These are phyloP conservation scores for Epicoccum sorghinum DNA, from an alignment of 2,329 filamentous ascomycete species.

Conservation along the genomic window DNA sequence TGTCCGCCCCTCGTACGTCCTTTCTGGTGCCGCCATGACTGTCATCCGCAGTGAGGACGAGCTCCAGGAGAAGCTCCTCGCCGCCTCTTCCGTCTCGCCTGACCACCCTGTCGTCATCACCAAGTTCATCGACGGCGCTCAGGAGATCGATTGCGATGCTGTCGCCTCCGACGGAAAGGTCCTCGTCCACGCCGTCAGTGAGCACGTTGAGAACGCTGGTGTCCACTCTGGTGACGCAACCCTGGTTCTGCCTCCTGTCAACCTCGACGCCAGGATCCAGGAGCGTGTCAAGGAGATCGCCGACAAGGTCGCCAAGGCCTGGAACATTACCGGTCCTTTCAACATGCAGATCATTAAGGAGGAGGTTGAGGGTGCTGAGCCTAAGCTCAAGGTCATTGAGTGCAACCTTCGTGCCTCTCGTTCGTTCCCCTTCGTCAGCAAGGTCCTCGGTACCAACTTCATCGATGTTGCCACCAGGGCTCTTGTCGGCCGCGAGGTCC, in stretches of 20 bases:
- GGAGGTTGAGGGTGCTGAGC: slow-evolving; percentile 73
- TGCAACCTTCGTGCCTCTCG: slow-evolving; percentile 97
- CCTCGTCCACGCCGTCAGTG: slow-evolving; percentile 87
- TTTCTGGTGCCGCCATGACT: slow-evolving; percentile 98
- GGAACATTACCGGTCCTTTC: slow-evolving; percentile 97
- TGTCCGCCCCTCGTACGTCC: slow-evolving; percentile 91
- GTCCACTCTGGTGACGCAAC: slow-evolving; percentile 98
- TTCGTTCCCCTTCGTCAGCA: slow-evolving; percentile 98
- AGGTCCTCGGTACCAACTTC: slow-evolving; percentile 95
- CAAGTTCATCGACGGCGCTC: slow-evolving; percentile 95
- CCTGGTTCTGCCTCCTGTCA: slow-evolving; percentile 84
- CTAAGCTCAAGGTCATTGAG: slow-evolving; percentile 92
- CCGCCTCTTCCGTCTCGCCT: slow-evolving; percentile 86
- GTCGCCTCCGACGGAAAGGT: slow-evolving; percentile 87
- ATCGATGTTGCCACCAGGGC: slow-evolving; percentile 95
- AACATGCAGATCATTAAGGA: slow-evolving; percentile 99
- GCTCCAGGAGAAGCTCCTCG: slow-evolving; percentile 92
- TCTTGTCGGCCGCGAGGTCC: slow-evolving; percentile 82
- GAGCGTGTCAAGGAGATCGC: slow-evolving; percentile 93
- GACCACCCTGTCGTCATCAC: slow-evolving; percentile 98
- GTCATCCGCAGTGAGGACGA: slow-evolving; percentile 89
- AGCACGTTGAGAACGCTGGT: slow-evolving; percentile 96
- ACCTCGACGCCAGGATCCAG: slow-evolving; percentile 78
- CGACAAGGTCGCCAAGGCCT: slow-evolving; percentile 93
- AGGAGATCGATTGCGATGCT: slow-evolving; percentile 96